phyloP scores from a whole-genome alignment of 495 filamentous ascomycete genomes.

The Rhizodiscina lignyota region DNA sequence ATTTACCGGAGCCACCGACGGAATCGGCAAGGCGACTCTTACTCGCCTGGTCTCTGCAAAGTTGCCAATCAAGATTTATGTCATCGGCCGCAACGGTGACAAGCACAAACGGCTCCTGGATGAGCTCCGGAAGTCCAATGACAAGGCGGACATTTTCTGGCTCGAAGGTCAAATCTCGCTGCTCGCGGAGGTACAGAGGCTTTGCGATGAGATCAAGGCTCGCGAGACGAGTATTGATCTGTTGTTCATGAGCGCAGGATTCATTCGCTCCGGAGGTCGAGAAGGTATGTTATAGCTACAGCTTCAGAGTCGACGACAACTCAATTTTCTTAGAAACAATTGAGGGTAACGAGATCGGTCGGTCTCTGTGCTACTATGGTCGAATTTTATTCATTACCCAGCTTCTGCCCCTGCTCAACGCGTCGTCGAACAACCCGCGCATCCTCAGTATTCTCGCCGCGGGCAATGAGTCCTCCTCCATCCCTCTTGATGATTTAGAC shows the following conservation, averaged over 20 bases:
- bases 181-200: constrained; percentile 17
- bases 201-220: constrained; percentile 18
- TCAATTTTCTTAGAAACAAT: no score
- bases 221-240: constrained; percentile 18
- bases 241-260: constrained; percentile 24
- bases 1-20: constrained; percentile 24
- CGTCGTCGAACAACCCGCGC: constrained; percentile 13
- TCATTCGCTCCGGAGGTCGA: constrained; percentile 19
- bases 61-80: constrained; percentile 14
- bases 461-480: constrained; percentile 13
- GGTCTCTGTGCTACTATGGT: constrained; percentile 21
- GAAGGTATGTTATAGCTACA: no score
- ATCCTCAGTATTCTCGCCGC: constrained; percentile 20
- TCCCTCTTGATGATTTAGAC: constrained; percentile 20
- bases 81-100: constrained; percentile 21
- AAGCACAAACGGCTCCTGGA: constrained; percentile 13
- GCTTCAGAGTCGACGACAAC: no score
- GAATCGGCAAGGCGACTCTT: constrained; percentile 22
- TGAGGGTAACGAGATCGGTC: constrained; percentile 15
- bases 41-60: constrained; percentile 15
- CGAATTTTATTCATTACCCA: constrained; percentile 17
- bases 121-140: constrained; percentile 18
- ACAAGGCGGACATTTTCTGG: constrained; percentile 22
- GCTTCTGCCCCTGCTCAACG: constrained; percentile 17
- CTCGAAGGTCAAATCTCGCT: constrained; percentile 22